These are phyloP conservation scores for Pisolithus microcarpus DNA, from an alignment of 768 basidiomycete species.

Conservation along the genomic window DNA sequence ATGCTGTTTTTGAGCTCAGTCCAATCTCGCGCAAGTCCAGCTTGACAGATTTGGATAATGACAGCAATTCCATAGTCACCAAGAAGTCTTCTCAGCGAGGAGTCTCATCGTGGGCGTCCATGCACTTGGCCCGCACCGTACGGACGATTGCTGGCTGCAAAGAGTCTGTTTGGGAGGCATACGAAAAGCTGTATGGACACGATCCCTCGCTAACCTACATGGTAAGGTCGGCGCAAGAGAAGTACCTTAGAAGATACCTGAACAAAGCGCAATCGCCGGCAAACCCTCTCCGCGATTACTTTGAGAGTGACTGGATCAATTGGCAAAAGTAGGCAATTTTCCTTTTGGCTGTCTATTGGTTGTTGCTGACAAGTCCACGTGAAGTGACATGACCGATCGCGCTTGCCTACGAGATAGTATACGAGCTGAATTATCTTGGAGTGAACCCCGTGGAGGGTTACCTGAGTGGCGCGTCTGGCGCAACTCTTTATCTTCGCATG, in stretches of 20 bases:
- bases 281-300: conserved; percentile 45
- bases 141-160: conserved; percentile 56
- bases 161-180: conserved; percentile 62
- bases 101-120: conserved; percentile 43
- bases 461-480: conserved; percentile 54
- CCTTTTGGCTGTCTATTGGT: neutral
- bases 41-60: conserved; percentile 23
- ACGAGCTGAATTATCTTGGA: conserved; percentile 43
- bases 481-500: conserved; percentile 15
- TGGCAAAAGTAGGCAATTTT: conserved; percentile 55
- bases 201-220: conserved; percentile 32
- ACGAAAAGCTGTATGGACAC: conserved; percentile 40
- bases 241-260: conserved; percentile 19
- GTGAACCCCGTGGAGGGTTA: conserved; percentile 38
- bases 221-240: conserved; percentile 30
- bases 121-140: conserved; percentile 61
- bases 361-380: conserved; percentile 7
- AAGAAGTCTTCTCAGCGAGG: conserved; percentile 20
- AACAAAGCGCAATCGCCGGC: conserved; percentile 14
- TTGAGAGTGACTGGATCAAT: conserved; percentile 58
- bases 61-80: conserved; percentile 6
- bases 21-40: conserved; percentile 15
- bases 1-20: conserved; percentile 27
- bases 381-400: conserved; percentile 71
- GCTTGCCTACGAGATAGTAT: conserved; percentile 52